Evolutionary conservation across 2,329 filamentous ascomycete species (phyloP), one percentile per base, ranked within the genome.

Genomic region (Colletotrichum eleusines): DNA sequence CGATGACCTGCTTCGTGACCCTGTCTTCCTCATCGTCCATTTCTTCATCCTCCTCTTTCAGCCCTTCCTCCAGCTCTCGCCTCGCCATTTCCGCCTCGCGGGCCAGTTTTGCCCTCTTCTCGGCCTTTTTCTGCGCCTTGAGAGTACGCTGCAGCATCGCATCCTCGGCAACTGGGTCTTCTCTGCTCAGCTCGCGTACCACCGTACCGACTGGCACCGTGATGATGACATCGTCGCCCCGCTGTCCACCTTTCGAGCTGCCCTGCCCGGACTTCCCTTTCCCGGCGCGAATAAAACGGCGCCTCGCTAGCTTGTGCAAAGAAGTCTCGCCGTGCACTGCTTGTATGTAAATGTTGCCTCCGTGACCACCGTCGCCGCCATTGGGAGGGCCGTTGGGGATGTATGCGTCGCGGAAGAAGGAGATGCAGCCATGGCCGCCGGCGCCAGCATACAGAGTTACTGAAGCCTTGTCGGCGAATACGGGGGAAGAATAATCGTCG

Each of bases 171-270:
- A 92, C 85, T 0, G 94, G 94, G 78, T 98, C 95, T 63, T 90
- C 83, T 46, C 96, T 87, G 74, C 90, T 89, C 4, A 98, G 82
- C 81, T 99, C 96, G 40, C 93, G 88, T 3, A 99, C 87, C 2
- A 99, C 90, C 0, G 96, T 99, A 5, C 96, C 96, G 6, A 98
- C 92, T 0, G 96, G 96, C 0, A 99, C 96, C 40, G 93, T 92
- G 72, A 99, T 90, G 76, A 98, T 84, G 6, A 98, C 81, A 80
- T 99, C 96, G 18, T 95, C 91, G 60, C 96, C 96, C 73, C 94
- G 88, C 75, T 91, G 90, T 5, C 96, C 96, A 64, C 91, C 89
- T 74, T 88, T 88, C 64, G 88, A 87, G 74, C 90, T 93, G 44
- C 94, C 94, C 77, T 93, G 90, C 0, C 94, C 94, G 76, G 93